Conservation (phyloP, 129 eudicot species). For the Tanacetum coccineum region DNA sequence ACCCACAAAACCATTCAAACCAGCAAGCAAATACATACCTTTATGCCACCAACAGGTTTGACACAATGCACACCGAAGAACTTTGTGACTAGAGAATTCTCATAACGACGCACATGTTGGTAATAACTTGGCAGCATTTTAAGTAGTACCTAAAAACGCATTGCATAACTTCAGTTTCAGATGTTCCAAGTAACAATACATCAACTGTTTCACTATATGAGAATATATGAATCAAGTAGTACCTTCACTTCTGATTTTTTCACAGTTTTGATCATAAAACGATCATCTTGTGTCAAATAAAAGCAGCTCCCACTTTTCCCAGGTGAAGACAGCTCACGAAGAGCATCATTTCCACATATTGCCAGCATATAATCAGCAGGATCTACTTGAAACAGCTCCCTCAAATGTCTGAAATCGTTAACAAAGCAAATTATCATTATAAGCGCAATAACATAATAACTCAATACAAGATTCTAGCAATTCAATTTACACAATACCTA, state of each 20-base stretch:
- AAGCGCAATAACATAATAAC: not conserved
- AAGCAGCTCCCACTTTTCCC: conserved; percentile 99
- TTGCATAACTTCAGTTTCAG: conserved; percentile 14
- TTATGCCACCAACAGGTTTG: conserved; percentile 91
- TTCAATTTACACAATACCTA: conserved; percentile 46
- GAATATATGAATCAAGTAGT: conserved; percentile 1
- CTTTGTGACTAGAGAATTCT: conserved; percentile 86
- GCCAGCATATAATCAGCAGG: conserved; percentile 99
- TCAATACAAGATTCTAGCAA: not conserved
- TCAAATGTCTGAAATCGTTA: conserved; percentile 55
- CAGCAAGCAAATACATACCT: conserved; percentile 40
- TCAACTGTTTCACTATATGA: not conserved
- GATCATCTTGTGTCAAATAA: conserved; percentile 92
- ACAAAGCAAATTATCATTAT: not conserved
- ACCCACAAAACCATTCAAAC: not conserved
- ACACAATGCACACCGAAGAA: conserved; percentile 96
- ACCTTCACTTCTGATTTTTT: conserved; percentile 99
- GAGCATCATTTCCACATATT: conserved; percentile 92
- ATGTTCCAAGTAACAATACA: not conserved
- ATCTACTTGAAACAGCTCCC: conserved; percentile 88
- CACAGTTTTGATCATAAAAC: conserved; percentile 95
- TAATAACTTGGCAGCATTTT: conserved; percentile 94
- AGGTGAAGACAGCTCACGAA: conserved; percentile 93
- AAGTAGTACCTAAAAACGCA: conserved; percentile 58
- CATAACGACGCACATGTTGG: conserved; percentile 78